Conservation (phyloP, 2,329 filamentous ascomycete species). For the Monilinia laxa region DNA sequence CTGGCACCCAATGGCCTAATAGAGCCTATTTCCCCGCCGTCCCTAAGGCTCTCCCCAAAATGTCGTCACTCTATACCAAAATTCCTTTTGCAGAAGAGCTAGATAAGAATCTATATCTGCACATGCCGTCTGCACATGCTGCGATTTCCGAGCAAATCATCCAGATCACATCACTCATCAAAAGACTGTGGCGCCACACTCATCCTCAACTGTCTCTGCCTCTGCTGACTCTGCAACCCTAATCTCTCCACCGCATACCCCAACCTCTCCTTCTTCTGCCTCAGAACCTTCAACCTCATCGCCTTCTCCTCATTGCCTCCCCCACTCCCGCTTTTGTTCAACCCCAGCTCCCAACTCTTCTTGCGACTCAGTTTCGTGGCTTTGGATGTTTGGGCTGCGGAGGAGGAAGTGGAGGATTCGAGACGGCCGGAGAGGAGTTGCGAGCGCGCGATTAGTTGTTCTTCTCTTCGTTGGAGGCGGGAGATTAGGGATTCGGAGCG, state of each 20-base stretch:
- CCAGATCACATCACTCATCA: neutral
- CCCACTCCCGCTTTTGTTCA: constrained; percentile 21
- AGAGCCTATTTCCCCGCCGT: no score
- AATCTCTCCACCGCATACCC: constrained; percentile 69
- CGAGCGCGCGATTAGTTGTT: constrained; percentile 62
- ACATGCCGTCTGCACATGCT: no score
- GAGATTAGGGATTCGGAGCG: constrained; percentile 64
- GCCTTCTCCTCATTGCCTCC: constrained; percentile 32
- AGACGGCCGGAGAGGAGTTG: constrained; percentile 66
- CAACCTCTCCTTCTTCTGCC: constrained; percentile 68
- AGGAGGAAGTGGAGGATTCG: constrained; percentile 31
- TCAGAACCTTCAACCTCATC: constrained; percentile 57
- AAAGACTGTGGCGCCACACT: constrained; percentile 55
- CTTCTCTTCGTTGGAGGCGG: constrained; percentile 64
- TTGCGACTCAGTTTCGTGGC: constrained; percentile 33
- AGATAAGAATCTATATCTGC: no score
- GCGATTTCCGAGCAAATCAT: neutral
- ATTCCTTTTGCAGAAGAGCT: no score
- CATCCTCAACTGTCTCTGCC: constrained; percentile 69
- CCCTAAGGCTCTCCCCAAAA: no score
- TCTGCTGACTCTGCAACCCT: constrained; percentile 65
- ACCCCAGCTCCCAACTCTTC: constrained; percentile 42
- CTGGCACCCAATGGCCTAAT: neutral
- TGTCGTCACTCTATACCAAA: no score
- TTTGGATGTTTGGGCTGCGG: constrained; percentile 33